Evolutionary conservation across 2,329 filamentous ascomycete genomes (phyloP).

Genomic region (Pyricularia sp.): DNA sequence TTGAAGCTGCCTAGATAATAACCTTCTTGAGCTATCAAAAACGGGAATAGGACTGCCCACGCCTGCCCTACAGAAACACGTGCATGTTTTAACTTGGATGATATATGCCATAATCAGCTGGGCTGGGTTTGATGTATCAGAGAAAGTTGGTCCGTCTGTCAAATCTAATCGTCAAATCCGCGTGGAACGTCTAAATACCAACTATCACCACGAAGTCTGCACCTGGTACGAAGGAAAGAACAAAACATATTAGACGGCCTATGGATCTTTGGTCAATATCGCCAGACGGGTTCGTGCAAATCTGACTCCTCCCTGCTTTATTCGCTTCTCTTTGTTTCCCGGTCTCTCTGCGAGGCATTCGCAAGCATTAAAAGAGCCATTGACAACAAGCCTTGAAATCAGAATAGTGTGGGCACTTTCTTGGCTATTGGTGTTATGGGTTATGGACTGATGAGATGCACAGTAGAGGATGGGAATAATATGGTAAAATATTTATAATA

Average conservation of each 20-base stretch:
- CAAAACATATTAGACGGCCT: not conserved
- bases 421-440: not conserved
- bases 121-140: not conserved
- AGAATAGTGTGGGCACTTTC: not conserved
- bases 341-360: not conserved
- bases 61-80: not conserved
- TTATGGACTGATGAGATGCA: not conserved
- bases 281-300: not conserved
- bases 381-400: not conserved
- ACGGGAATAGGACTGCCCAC: not conserved
- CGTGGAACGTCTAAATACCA: not conserved
- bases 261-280: not conserved
- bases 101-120: no score
- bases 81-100: no score
- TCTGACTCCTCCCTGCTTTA: not conserved
- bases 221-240: not conserved
- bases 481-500: not conserved
- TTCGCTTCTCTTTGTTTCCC: not conserved
- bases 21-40: not conserved
- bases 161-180: not conserved
- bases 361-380: not conserved
- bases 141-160: not conserved
- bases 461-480: not conserved
- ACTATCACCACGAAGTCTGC: not conserved
- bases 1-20: not conserved